Conservation (phyloP, 441 rosid species). For the Populus tomentosa region DNA sequence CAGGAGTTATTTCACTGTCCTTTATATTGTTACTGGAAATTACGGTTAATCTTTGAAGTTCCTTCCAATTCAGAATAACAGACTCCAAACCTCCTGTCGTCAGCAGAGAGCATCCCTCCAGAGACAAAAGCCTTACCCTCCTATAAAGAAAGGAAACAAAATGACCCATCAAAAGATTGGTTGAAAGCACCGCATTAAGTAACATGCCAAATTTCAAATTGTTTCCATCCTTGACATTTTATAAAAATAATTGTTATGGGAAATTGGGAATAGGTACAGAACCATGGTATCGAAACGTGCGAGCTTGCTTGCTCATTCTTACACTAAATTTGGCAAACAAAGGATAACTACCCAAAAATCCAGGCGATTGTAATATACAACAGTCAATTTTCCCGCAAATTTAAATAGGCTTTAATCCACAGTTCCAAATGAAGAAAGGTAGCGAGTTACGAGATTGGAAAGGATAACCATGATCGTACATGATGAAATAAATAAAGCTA, state of each 20-base stretch:
- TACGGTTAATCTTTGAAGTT: conserved; percentile 53
- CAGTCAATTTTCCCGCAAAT: not conserved
- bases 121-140: conserved; percentile 54
- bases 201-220: not conserved
- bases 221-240: not conserved
- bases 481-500: not conserved
- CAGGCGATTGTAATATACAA: not conserved
- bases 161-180: not conserved
- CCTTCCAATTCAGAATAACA: conserved; percentile 52
- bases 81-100: conserved; percentile 65
- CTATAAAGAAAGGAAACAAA: conserved; percentile 26
- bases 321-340: not conserved
- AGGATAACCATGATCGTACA: not conserved
- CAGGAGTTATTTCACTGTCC: conserved; percentile 58
- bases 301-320: not conserved
- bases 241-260: not conserved
- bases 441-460: not conserved
- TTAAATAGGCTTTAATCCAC: not conserved
- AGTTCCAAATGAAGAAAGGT: not conserved
- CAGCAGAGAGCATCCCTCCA: conserved; percentile 74
- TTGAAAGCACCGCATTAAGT: not conserved
- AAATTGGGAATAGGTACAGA: not conserved
- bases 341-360: not conserved
- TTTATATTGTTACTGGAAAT: conserved; percentile 63
- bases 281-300: not conserved